Percentiles rank a stretch among this genome's conserved stretches.
phyloP scores from a whole-genome alignment of 1,139 yeast genomes.

The Geotrichum siamense region DNA sequence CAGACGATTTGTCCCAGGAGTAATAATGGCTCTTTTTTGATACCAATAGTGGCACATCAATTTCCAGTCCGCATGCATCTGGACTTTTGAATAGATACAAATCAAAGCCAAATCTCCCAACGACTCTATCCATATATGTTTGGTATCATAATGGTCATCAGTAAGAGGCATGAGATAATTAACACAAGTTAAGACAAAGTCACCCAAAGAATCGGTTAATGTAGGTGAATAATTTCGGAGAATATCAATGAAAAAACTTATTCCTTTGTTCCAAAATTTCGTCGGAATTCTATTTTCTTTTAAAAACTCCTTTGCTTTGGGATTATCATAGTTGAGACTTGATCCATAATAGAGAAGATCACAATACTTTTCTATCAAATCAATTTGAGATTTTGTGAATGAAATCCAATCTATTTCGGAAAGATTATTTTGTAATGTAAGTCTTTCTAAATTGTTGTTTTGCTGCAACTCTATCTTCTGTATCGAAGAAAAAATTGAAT shows the following conservation, averaged over 20 bases:
- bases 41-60: slow-evolving; percentile 32
- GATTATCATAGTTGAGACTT: background rate
- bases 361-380: slow-evolving; percentile 12
- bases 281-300: slow-evolving; percentile 30
- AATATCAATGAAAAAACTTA: slow-evolving; percentile 29
- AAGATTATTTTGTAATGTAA: too few relatives aligned
- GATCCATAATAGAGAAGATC: slow-evolving; percentile 15
- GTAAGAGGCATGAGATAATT: slow-evolving; percentile 27
- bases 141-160: slow-evolving; percentile 30
- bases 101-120: slow-evolving; percentile 33
- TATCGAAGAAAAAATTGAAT: background rate
- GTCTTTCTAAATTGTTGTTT: background rate
- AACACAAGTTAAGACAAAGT: slow-evolving; percentile 29
- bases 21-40: slow-evolving; percentile 25
- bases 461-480: background rate
- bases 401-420: slow-evolving; percentile 10
- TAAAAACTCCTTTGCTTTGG: slow-evolving; percentile 20
- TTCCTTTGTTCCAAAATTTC: slow-evolving; percentile 33
- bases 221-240: slow-evolving; percentile 26
- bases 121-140: slow-evolving; percentile 33
- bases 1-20: slow-evolving; percentile 32
- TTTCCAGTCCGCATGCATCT: slow-evolving; percentile 28
- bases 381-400: slow-evolving; percentile 10
- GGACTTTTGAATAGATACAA: slow-evolving; percentile 24
- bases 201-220: slow-evolving; percentile 24